These are phyloP conservation scores for Xylariaceae sp. DNA, from an alignment of 2,329 filamentous ascomycete genomes.

Conservation along the genomic window DNA sequence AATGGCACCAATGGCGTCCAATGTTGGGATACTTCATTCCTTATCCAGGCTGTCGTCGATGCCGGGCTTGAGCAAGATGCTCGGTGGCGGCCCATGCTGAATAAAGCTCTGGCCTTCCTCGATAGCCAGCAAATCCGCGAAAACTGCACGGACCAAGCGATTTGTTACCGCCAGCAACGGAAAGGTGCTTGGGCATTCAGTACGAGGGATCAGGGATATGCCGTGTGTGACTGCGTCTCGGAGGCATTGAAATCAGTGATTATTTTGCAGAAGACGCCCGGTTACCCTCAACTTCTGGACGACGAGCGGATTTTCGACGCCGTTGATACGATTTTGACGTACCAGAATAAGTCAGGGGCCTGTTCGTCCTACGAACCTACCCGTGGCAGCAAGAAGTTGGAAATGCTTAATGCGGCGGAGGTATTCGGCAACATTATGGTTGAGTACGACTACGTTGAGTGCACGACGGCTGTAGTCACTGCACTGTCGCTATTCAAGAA, in stretches of 20 bases:
- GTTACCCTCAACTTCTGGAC: slow-evolving; percentile 68
- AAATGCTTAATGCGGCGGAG: slow-evolving; percentile 89
- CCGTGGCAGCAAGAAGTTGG: slow-evolving; percentile 70
- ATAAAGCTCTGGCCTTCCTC: slow-evolving; percentile 75
- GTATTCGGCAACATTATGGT: slow-evolving; percentile 98
- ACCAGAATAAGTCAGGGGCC: slow-evolving; percentile 82
- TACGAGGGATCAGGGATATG: slow-evolving; percentile 87
- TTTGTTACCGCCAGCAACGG: slow-evolving; percentile 81
- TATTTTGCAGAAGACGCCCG: slow-evolving; percentile 71
- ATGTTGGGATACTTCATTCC: slow-evolving; percentile 91
- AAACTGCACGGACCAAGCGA: slow-evolving; percentile 68
- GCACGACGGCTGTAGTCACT: slow-evolving; percentile 90
- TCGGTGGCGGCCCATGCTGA: slow-evolving; percentile 77
- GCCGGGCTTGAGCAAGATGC: slow-evolving; percentile 71
- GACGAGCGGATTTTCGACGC: slow-evolving; percentile 79
- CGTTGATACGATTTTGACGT: slow-evolving; percentile 82
- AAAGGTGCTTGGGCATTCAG: slow-evolving; percentile 97
- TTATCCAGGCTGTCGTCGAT: slow-evolving; percentile 75
- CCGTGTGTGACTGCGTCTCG: slow-evolving; percentile 88
- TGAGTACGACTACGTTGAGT: slow-evolving; percentile 97
- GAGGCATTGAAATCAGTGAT: slow-evolving; percentile 86
- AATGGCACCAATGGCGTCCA: slow-evolving; percentile 99
- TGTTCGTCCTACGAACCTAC: slow-evolving; percentile 86
- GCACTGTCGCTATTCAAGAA: slow-evolving; percentile 76
- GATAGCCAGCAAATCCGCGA: slow-evolving; percentile 88